These are phyloP conservation scores for Aspergillus kassunensis DNA, from an alignment of 495 filamentous ascomycete species.

Conservation along the genomic window DNA sequence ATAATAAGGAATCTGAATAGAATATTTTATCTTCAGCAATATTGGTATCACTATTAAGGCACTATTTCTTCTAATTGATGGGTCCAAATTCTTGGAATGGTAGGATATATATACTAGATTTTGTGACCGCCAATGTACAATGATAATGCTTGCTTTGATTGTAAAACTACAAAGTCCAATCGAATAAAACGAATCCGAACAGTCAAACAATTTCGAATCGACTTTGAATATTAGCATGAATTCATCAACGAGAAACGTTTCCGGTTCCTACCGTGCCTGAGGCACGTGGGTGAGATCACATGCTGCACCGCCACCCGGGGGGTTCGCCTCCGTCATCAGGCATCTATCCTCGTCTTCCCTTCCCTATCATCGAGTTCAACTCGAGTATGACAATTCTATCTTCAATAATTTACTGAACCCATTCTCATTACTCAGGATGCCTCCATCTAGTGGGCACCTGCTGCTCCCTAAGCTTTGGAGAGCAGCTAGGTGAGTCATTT, in stretches of 20 bases:
- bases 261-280: background rate
- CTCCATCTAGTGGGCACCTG: constrained; percentile 62
- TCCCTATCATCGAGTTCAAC: constrained; percentile 20
- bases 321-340: constrained; percentile 30
- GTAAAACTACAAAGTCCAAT: background rate
- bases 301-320: constrained; percentile 30
- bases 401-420: constrained; percentile 7
- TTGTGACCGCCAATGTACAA: too few relatives aligned
- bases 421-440: constrained; percentile 49
- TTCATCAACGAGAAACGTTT: background rate
- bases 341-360: constrained; percentile 18
- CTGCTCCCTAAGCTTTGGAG: constrained; percentile 68
- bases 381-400: constrained; percentile 15
- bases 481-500: constrained; percentile 52
- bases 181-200: too few relatives aligned
- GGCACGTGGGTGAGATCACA: constrained; percentile 22
- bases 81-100: too few relatives aligned
- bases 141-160: too few relatives aligned
- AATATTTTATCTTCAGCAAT: too few relatives aligned
- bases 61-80: too few relatives aligned
- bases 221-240: background rate
- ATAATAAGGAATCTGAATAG: constrained; percentile 5
- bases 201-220: too few relatives aligned
- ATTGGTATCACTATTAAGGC: too few relatives aligned
- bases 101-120: too few relatives aligned